Evolutionary conservation across 78 protist genomes (phyloP), one percentile per base, ranked within the genome.

Genomic region (Dictyostelium purpureum): DNA sequence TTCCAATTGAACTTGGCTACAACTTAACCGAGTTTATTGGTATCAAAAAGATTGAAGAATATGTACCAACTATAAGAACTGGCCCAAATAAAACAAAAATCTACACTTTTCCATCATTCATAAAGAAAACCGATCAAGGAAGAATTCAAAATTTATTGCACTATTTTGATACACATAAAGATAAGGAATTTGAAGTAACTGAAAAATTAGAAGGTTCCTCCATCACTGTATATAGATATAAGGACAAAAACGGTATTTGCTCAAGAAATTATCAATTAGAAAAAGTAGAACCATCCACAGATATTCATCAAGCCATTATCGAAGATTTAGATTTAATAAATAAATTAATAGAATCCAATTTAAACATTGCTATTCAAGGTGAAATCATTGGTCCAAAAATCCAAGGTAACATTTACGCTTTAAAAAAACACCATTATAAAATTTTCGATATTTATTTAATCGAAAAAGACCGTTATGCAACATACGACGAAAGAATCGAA

Each of bases 181-280:
- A 87, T 4, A 65, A 89, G 26, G 45, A 37, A n/a, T 95, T 83
- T 66, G 94, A 95, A 9, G 81, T 95, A 0, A 88, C 97, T 2
- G 97, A 95, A 24, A 95, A 95, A 80, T 31, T 95, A 21, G 97
- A 95, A 10, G 97, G 97, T n/a, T 56, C 95, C 2, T 79, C 91
- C 1, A 61, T 90, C 47, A 90, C 94, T 0, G 78, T 31, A 40
- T 89, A 54, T 65, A 71, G 73, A 54, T 9, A 78, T 2, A 51
- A 74, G 6, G 89, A 76, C 7, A 24, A 69, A 12, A 43, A 14
- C 31, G 79, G 94, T 26, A 54, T 89, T n/a, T 87, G 94, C 26
- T 79, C 94, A 57, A 59, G 97, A 19, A 95, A 95, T 51, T 37
- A 83, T n/a, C 49, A n/a, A 51, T 19, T 59, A 18, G 51, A 38